phyloP scores from a whole-genome alignment of 2,329 filamentous ascomycete species.

The Aspergillus versicolor region DNA sequence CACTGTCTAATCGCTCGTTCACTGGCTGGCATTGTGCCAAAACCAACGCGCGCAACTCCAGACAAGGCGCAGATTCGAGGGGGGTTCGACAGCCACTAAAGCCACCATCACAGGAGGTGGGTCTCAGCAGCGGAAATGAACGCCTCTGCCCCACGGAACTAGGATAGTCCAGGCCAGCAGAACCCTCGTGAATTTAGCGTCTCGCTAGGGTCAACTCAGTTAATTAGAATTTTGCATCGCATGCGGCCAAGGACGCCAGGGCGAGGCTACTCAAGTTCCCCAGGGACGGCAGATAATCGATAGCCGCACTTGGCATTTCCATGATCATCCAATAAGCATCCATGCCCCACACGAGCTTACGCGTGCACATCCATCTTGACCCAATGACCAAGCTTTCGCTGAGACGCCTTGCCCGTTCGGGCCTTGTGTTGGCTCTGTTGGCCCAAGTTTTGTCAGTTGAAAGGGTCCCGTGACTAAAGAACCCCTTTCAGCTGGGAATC shows the following conservation, averaged over 20 bases:
- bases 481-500: neutral
- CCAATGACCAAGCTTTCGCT: constrained; percentile 8
- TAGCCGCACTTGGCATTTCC: constrained; percentile 36
- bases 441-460: neutral
- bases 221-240: neutral
- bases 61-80: neutral
- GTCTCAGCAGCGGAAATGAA: neutral
- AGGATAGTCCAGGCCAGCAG: neutral
- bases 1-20: neutral
- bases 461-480: constrained; percentile 1
- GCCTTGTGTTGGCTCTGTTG: constrained; percentile 5
- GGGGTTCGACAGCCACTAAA: neutral
- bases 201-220: neutral
- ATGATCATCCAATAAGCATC: constrained; percentile 30
- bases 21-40: neutral
- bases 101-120: constrained; percentile 4
- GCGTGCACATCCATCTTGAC: constrained; percentile 30
- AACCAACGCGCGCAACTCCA: neutral
- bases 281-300: constrained; percentile 40
- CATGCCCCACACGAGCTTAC: constrained; percentile 30
- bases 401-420: constrained; percentile 17
- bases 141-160: neutral
- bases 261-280: constrained; percentile 10
- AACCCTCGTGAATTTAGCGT: constrained; percentile 7
- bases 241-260: neutral